Evolutionary conservation across 179 eudicot species (phyloP), one percentile per base, ranked within the genome.

Genomic region (Carnegiea gigantea): DNA sequence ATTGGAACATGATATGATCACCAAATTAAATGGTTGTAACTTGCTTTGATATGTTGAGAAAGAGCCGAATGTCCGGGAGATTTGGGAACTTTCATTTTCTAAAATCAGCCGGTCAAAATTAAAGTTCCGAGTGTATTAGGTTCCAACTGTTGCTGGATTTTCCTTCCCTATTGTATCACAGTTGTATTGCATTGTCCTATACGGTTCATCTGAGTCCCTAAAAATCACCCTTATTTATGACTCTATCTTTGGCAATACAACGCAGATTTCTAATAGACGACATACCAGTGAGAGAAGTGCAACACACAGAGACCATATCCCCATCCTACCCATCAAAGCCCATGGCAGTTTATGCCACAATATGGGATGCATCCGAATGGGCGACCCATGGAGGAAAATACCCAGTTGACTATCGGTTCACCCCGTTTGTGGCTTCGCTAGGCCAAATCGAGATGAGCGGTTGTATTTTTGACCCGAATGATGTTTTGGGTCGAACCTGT

Each of bases 341-440:
- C 7, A 96, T 96, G 98, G 88, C 96, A 0, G 83, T 89, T 13
- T 91, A 89, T 23, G 78, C 98, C 17, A 96, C 99, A 80, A 96
- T 96, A 46, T 96, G 99, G 99, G 99, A 96, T 79, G 99, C 89
- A 75, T 96, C 99, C 28, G 80, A 93, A 43, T 96, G 99, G 98
- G 99, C 98, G 48, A 96, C 97, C 21, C 89, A 86, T 30, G 99
- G 99, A 24, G 99, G 98, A 36, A 96, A 96, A 85, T 91, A 94
- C 87, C 93, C 96, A 28, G 99, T 96, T 40, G 78, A 92, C 80
- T 96, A 96, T 83, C 88, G 89, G 59, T 96, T 89, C 77, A 93
- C 93, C 15, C 99, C 99, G 24, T 96, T 94, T 87, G 87, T 89
- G 7, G 93, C 91, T 21, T 86, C 95, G 7, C 81, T 92, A 62